A percentile compares a stretch with the other conserved stretches of the same genome.
Evolutionary conservation across 768 basidiomycete species (phyloP).

Genomic region (Goffeauzyma gilvescens): DNA sequence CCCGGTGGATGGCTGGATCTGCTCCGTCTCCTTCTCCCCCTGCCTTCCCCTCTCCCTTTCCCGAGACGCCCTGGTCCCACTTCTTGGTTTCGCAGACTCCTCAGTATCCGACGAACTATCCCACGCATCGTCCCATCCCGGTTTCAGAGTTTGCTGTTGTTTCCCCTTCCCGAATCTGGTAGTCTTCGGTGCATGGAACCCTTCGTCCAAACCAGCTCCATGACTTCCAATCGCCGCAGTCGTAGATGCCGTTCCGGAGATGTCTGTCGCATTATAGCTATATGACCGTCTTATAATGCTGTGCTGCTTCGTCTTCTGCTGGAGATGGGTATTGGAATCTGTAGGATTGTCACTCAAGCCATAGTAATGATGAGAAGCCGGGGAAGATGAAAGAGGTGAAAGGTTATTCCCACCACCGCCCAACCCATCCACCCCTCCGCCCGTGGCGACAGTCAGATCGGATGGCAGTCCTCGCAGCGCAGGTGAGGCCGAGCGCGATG

Average conservation of each 20-base stretch:
- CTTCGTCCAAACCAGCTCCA: neutral
- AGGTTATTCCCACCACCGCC: too few relatives aligned
- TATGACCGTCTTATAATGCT: neutral
- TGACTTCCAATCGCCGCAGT: neutral
- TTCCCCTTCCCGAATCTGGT: neutral
- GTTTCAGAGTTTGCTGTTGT: neutral
- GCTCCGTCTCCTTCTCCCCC: neutral
- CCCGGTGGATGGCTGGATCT: neutral
- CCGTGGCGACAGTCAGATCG: neutral
- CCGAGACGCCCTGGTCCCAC: too few relatives aligned
- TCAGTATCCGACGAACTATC: slow-evolving; percentile 28
- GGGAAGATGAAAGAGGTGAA: too few relatives aligned
- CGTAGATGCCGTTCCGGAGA: neutral
- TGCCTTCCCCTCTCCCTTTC: neutral
- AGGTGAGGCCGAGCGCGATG: neutral
- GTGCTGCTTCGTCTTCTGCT: too few relatives aligned
- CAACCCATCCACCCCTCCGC: neutral
- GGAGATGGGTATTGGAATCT: too few relatives aligned
- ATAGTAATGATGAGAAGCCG: too few relatives aligned
- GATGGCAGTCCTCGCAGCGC: neutral
- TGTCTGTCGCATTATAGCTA: neutral
- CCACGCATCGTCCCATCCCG: slow-evolving; percentile 30
- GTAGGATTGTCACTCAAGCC: neutral
- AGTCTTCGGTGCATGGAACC: neutral
- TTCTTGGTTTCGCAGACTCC: slow-evolving; percentile 5